These are phyloP conservation scores for Penicillium coprophilum DNA, from an alignment of 495 filamentous ascomycete species.

Conservation along the genomic window DNA sequence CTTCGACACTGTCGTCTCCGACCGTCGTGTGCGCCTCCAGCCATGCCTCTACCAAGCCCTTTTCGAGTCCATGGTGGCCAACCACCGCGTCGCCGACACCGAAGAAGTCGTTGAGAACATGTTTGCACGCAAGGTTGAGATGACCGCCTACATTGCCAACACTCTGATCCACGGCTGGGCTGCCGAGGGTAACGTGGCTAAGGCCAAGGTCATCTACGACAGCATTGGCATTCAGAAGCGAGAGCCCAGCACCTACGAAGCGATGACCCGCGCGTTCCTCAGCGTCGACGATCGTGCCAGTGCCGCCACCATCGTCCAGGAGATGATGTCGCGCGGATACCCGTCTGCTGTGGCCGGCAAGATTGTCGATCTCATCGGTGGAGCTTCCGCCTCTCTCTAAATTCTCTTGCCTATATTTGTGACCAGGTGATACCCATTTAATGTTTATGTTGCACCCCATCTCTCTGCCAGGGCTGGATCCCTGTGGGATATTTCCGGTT, in stretches of 20 bases:
- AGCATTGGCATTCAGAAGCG: constrained; percentile 69
- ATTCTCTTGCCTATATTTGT: constrained; percentile 15
- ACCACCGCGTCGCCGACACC: constrained; percentile 77
- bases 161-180: constrained; percentile 99
- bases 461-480: constrained; percentile 43
- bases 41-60: constrained; percentile 93
- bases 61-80: constrained; percentile 95
- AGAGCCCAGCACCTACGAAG: constrained; percentile 98
- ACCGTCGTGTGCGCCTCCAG: constrained; percentile 62
- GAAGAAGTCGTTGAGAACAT: constrained; percentile 73
- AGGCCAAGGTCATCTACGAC: constrained; percentile 76
- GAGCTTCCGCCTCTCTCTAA: constrained; percentile 32
- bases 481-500: constrained; percentile 33
- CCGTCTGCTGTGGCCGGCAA: constrained; percentile 88
- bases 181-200: constrained; percentile 72
- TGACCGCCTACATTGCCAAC: constrained; percentile 98
- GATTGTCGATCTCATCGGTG: constrained; percentile 83
- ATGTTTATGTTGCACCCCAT: constrained; percentile 22
- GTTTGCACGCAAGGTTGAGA: constrained; percentile 65
- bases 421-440: constrained; percentile 28
- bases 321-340: constrained; percentile 90
- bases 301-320: constrained; percentile 75
- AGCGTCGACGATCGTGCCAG: constrained; percentile 72
- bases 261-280: constrained; percentile 94
- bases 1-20: constrained; percentile 75